Conservation (phyloP, 208 protist species). For the Trypanosoma avium region DNA sequence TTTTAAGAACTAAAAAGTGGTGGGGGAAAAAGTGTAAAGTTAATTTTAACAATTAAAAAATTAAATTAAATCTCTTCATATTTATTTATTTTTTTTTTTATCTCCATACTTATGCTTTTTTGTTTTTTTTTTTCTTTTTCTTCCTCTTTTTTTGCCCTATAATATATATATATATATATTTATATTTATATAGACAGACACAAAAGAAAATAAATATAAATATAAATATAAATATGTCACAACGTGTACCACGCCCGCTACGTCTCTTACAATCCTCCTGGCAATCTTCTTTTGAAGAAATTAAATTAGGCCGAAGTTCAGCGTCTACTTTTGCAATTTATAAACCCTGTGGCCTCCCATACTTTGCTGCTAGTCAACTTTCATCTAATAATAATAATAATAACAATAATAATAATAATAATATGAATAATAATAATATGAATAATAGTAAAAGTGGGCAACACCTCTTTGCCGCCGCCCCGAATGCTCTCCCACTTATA, state of each 20-base stretch:
- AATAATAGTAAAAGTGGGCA: not conserved
- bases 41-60: no score
- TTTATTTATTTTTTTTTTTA: slow-evolving; percentile 8
- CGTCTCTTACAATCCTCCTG: slow-evolving; percentile 46
- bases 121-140: slow-evolving; percentile 20
- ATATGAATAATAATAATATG: not conserved
- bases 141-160: not conserved
- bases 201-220: no score
- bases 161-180: no score
- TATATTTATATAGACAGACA: not conserved
- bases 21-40: no score
- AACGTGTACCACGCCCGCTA: slow-evolving; percentile 47
- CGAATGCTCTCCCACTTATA: not conserved
- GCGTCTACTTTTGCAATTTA: slow-evolving; percentile 35
- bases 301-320: not conserved
- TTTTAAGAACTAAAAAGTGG: no score
- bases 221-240: slow-evolving; percentile 35
- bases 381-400: slow-evolving; percentile 3
- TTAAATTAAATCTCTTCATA: no score
- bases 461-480: slow-evolving; percentile 12
- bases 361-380: slow-evolving; percentile 55
- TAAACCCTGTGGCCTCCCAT: slow-evolving; percentile 66
- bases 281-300: not conserved
- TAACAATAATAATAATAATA: slow-evolving; percentile 16
- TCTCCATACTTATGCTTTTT: slow-evolving; percentile 11